A percentile compares a stretch with the other conserved stretches of the same genome.
phyloP scores from a whole-genome alignment of 2,329 filamentous ascomycete genomes.

The Aspergillus candidus region DNA sequence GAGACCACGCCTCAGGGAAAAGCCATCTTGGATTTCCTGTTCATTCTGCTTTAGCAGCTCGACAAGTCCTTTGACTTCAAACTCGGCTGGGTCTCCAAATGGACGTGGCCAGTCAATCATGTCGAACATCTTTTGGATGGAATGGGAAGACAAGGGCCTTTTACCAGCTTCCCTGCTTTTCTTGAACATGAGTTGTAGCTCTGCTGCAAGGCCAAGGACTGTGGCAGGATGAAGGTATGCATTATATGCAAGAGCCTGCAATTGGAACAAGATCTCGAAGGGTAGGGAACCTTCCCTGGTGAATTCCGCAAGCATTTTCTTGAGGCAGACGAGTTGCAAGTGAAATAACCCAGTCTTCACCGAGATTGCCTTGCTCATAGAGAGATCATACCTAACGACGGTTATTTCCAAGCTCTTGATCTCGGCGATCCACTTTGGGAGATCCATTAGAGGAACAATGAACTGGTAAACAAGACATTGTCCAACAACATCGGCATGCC shows the following conservation, averaged over 20 bases:
- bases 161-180: conserved; percentile 17
- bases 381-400: conserved; percentile 17
- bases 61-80: conserved; percentile 38
- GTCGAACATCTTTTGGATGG: conserved; percentile 49
- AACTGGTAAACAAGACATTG: conserved; percentile 45
- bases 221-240: conserved; percentile 54
- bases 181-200: conserved; percentile 34
- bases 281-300: conserved; percentile 33
- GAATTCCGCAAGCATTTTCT: conserved; percentile 32
- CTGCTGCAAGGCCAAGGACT: conserved; percentile 42
- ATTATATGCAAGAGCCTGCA: conserved; percentile 58
- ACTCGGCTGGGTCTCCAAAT: conserved; percentile 39
- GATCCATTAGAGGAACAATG: conserved; percentile 17
- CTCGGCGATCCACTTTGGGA: conserved; percentile 19
- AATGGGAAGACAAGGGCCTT: conserved; percentile 45
- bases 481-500: conserved; percentile 10
- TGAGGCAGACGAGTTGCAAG: conserved; percentile 2
- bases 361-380: neutral
- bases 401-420: conserved; percentile 17
- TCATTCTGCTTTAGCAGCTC: conserved; percentile 39
- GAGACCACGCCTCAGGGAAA: conserved; percentile 12
- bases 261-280: conserved; percentile 55
- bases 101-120: conserved; percentile 53
- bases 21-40: conserved; percentile 19
- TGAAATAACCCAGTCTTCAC: neutral